Evolutionary conservation across 2,329 filamentous ascomycete species (phyloP), one percentile per base, ranked within the genome.

Genomic region (Davidsoniella neocaledoniae): DNA sequence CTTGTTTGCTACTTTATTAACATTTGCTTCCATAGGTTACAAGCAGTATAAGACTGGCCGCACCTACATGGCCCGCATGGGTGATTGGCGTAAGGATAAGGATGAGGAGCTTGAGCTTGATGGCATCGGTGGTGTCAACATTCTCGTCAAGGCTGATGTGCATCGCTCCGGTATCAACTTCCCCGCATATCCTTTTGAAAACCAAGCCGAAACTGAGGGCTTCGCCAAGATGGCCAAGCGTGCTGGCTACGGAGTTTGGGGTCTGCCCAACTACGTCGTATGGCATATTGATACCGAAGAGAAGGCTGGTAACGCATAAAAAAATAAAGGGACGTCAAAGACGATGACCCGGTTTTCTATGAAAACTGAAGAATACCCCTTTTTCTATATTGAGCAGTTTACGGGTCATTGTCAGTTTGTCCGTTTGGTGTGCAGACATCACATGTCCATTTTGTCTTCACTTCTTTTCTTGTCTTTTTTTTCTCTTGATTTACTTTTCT

Each of bases 161-260:
- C 91, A 98, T 66, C 79, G 91, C 68, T 86, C 90, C 60, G 86
- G 86, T 90, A 91, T 98, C 69, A 98, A 98, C 66, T 98, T 98
- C 66, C 91, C 91, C 7, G 81, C 79, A 62, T 98, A 98, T 61
- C 76, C 91, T 2, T 98, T 98, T 63, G 91, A 98, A 64, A 96
- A 98, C 66, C 91, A 98, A 68, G 91, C 91, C 55, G 91, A 98
- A 67, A 98, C 91, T 4, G 91, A 98, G 68, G 91, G 91, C 5
- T 98, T 98, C 61, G 91, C 91, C 37, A 94, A 93, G 65, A 98
- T 98, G 91, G 91, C 91, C 53, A 95, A 93, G 69, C 76, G 87
- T 55, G 91, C 91, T 16, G 91, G 91, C 42, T 96, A 95, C 63
- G 75, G 86, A 60, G 91, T 98, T 23, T 77, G 86, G 57, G 91